Percentiles rank a stretch among this genome's conserved stretches.
phyloP scores from a whole-genome alignment of 2,329 filamentous ascomycete genomes.

The Zymoseptoria pseudotritici region DNA sequence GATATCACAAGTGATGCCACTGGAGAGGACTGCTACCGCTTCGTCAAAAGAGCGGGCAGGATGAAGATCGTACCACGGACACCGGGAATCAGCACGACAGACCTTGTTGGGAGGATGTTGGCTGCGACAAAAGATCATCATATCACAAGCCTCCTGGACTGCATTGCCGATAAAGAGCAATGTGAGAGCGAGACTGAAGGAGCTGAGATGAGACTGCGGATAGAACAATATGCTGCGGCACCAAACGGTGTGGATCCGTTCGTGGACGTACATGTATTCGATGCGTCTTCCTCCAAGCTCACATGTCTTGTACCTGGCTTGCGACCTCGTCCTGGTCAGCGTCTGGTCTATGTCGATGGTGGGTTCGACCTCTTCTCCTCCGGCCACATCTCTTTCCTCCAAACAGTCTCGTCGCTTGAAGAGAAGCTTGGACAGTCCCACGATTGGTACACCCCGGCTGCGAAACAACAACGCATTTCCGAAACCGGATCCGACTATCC shows the following conservation, averaged over 20 bases:
- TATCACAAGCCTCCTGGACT: conserved; percentile 55
- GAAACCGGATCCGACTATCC: conserved; percentile 65
- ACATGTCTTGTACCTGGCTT: conserved; percentile 61
- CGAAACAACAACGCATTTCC: conserved; percentile 54
- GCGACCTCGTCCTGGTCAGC: conserved; percentile 67
- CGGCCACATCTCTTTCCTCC: conserved; percentile 91
- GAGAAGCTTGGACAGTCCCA: conserved; percentile 57
- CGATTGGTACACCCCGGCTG: conserved; percentile 67
- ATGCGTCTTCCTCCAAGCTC: conserved; percentile 29
- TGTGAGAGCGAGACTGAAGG: conserved; percentile 41
- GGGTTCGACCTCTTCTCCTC: conserved; percentile 96
- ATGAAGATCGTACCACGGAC: conserved; percentile 98
- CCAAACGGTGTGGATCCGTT: conserved; percentile 71
- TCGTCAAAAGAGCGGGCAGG: conserved; percentile 84
- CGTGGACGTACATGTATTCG: conserved; percentile 61
- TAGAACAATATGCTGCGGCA: conserved; percentile 81
- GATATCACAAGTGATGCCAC: conserved; percentile 92
- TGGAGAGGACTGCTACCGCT: conserved; percentile 95
- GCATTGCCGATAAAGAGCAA: conserved; percentile 24
- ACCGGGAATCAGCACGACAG: conserved; percentile 92
- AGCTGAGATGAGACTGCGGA: conserved; percentile 64
- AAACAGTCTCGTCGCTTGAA: conserved; percentile 66
- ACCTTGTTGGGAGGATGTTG: conserved; percentile 96
- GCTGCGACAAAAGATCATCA: conserved; percentile 93
- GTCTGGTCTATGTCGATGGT: conserved; percentile 89